These are phyloP conservation scores for Irpex lacteus DNA, from an alignment of 1,284 basidiomycete genomes.

Conservation along the genomic window DNA sequence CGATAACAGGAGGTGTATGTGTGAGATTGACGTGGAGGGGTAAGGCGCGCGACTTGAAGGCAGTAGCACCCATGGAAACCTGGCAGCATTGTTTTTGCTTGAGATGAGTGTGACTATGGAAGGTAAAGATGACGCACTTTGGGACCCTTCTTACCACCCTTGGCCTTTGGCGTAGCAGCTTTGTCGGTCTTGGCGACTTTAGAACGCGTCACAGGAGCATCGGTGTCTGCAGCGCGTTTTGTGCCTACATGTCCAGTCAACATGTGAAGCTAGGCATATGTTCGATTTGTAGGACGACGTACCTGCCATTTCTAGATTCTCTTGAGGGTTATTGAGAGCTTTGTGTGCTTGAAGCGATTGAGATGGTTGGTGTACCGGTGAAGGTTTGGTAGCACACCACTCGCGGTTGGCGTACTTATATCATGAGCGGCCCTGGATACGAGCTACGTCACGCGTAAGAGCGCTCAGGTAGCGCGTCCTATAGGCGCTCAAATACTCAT, in stretches of 20 bases:
- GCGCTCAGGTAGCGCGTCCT: too few relatives aligned
- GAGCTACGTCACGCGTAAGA: conserved; percentile 11
- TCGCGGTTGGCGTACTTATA: neutral
- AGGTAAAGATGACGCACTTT: conserved; percentile 33
- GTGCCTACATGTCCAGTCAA: conserved; percentile 30
- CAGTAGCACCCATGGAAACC: conserved; percentile 44
- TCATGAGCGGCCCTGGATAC: neutral
- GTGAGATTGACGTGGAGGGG: conserved; percentile 69
- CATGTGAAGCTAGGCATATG: neutral
- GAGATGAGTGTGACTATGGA: neutral
- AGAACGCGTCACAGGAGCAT: conserved; percentile 39
- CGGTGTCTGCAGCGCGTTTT: conserved; percentile 44
- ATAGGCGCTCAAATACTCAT: neutral
- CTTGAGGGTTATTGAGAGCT: neutral
- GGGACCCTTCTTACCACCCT: conserved; percentile 36
- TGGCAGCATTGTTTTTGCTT: conserved; percentile 16
- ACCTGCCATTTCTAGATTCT: conserved; percentile 7
- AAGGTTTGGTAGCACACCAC: too few relatives aligned
- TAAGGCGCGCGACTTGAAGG: conserved; percentile 62
- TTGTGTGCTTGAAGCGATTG: neutral
- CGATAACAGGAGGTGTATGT: conserved; percentile 55
- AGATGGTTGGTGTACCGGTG: neutral
- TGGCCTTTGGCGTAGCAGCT: conserved; percentile 15
- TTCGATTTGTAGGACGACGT: neutral
- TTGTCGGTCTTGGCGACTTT: conserved; percentile 47